A percentile compares a stretch with the other conserved stretches of the same genome.
These are phyloP conservation scores for Eleusine coracana DNA, from an alignment of 176 grass and related monocot species.

Conservation along the genomic window DNA sequence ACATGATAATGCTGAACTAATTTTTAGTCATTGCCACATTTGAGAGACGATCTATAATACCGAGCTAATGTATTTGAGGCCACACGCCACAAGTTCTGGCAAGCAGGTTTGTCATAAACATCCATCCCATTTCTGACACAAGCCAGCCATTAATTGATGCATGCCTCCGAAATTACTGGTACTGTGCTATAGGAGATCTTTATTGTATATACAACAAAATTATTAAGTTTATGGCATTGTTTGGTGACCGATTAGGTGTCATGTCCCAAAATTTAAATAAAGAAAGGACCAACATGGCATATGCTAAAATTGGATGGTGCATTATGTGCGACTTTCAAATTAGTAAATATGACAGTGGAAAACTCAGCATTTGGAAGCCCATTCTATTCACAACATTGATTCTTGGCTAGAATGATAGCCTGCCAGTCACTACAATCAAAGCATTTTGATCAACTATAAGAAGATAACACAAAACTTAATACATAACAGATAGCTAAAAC, in stretches of 20 bases:
- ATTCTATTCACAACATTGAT: constrained; percentile 7
- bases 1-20: not conserved
- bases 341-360: not conserved
- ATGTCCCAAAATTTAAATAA: not conserved
- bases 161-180: not conserved
- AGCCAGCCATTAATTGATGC: not conserved
- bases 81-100: not conserved
- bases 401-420: not conserved
- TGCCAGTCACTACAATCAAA: not conserved
- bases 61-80: not conserved
- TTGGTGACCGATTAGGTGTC: not conserved
- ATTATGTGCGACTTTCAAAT: not conserved
- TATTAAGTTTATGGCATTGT: not conserved
- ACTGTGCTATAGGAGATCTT: not conserved
- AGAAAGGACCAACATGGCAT: not conserved
- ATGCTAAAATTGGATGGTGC: not conserved
- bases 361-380: not conserved
- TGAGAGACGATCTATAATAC: not conserved
- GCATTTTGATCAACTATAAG: not conserved
- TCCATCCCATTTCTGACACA: not conserved
- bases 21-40: not conserved
- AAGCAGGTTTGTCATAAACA: not conserved
- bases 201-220: not conserved
- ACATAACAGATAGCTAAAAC: not conserved
- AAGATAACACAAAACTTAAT: constrained; percentile 10